Evolutionary conservation across 495 filamentous ascomycete species (phyloP).

Genomic region (Choiromyces venosus): DNA sequence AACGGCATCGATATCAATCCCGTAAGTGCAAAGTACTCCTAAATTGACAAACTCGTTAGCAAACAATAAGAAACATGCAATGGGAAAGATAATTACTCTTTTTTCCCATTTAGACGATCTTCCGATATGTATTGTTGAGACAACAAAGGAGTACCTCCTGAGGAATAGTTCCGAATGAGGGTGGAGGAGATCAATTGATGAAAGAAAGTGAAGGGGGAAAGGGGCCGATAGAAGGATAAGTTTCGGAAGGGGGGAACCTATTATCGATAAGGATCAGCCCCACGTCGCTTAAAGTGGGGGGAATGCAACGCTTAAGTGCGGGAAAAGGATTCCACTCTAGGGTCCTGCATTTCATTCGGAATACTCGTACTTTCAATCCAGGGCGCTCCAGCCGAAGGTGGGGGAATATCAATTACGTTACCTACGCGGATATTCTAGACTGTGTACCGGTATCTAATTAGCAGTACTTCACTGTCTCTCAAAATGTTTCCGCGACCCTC

Average conservation of each 20-base stretch:
- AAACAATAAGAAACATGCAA: neutral
- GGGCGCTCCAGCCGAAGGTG: too few species aligned
- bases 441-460: neutral
- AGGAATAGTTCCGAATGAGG: neutral
- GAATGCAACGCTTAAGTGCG: neutral
- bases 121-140: neutral
- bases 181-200: neutral
- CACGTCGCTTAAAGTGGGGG: neutral
- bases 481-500: neutral
- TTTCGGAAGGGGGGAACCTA: neutral
- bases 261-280: neutral
- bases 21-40: conserved; percentile 48
- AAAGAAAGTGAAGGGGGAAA: neutral
- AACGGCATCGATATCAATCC: conserved; percentile 64
- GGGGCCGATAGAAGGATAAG: neutral
- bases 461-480: neutral
- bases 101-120: neutral
- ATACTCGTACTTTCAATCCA: too few species aligned
- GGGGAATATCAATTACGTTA: neutral
- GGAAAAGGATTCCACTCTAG: neutral
- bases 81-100: neutral
- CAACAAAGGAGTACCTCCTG: neutral
- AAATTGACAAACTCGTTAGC: neutral
- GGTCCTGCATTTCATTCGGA: too few species aligned
- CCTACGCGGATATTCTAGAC: neutral